Base-by-base conservation (phyloP, 495 filamentous ascomycete species). In the Neurospora sp. region DNA sequence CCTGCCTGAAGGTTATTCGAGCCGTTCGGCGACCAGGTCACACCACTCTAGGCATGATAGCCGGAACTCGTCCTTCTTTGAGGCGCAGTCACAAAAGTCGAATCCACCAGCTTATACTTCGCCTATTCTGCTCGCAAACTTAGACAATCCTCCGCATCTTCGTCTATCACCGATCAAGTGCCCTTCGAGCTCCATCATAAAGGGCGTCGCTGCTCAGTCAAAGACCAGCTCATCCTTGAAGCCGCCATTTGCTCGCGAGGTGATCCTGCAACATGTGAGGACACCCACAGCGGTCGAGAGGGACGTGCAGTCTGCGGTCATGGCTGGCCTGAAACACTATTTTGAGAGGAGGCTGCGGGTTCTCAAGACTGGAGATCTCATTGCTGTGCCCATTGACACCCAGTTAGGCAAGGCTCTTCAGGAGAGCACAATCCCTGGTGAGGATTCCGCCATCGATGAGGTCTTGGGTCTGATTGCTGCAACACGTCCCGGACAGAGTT, bases 201-300 rank as follows among this genome's bases (percentile, higher is more conserved):
- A 84, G 71, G 78, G 82, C 2, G 75, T 70, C 11, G 39, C 54
- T 1, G 54, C 82, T 28, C 84, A 82, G 45, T 77, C 81, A 31
- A 87, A 86, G 73, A 86, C 89, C 72, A 84, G 85, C 70, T 84
- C 81, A 37, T 83, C 90, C 2, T 86, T 74, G 39, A 36, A 85
- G 45, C 96, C 96, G 0, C 96, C 94, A 3, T 86, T 91, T 72
- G 96, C 96, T 19, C 93, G 93, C 74, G 95, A 98, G 79, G 90
- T 98, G 37, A 97, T 92, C 1, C 81, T 99, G n/a, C 86, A 93
- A 62, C 96, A 97, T 75, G 87, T 99, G 48, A 91, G 93, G 9
- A 98, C 94, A 0, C 96, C 96, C 0, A 82, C 95, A 10, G 93
- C 93, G 9, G 94, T 92, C 42, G 94, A 98, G 73, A 87, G 93